These are phyloP conservation scores for Lichtheimia hyalospora DNA, from an alignment of 371 early-diverging fungal genomes.

Conservation along the genomic window DNA sequence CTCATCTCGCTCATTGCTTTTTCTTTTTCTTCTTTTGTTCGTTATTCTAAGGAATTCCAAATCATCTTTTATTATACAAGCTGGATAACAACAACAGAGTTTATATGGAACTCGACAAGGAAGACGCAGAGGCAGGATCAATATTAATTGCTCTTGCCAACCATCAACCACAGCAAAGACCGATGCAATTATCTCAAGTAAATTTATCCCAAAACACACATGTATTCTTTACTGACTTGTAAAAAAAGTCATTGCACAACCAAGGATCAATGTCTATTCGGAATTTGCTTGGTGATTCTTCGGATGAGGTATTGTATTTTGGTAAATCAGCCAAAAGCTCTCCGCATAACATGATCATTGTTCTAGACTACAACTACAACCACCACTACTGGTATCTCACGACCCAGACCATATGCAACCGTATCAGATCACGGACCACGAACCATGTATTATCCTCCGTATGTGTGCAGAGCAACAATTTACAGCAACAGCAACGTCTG, in stretches of 20 bases:
- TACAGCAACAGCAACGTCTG: too few relatives aligned
- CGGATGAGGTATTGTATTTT: too few relatives aligned
- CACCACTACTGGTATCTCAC: too few relatives aligned
- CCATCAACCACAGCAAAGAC: slow-evolving; percentile 6
- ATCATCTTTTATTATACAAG: background rate
- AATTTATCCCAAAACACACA: background rate
- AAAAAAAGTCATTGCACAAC: background rate
- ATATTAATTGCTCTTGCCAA: slow-evolving; percentile 40
- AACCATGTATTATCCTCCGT: background rate
- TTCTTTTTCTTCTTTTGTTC: slow-evolving; percentile 5
- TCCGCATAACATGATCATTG: too few relatives aligned
- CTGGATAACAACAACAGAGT: slow-evolving; percentile 4
- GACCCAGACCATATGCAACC: too few relatives aligned
- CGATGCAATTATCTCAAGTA: background rate
- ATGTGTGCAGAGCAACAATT: too few relatives aligned
- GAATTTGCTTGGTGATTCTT: slow-evolving; percentile 2
- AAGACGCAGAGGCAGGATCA: slow-evolving; percentile 43
- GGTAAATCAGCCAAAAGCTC: too few relatives aligned
- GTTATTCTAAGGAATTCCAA: background rate
- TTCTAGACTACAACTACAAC: too few relatives aligned
- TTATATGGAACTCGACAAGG: slow-evolving; percentile 17
- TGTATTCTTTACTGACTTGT: background rate
- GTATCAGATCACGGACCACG: background rate
- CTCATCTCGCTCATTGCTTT: slow-evolving; percentile 4
- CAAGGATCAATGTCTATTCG: slow-evolving; percentile 10